Evolutionary conservation across 495 filamentous ascomycete species (phyloP), one percentile per base, ranked within the genome.

Genomic region (Penicillium macrosclerotiorum): DNA sequence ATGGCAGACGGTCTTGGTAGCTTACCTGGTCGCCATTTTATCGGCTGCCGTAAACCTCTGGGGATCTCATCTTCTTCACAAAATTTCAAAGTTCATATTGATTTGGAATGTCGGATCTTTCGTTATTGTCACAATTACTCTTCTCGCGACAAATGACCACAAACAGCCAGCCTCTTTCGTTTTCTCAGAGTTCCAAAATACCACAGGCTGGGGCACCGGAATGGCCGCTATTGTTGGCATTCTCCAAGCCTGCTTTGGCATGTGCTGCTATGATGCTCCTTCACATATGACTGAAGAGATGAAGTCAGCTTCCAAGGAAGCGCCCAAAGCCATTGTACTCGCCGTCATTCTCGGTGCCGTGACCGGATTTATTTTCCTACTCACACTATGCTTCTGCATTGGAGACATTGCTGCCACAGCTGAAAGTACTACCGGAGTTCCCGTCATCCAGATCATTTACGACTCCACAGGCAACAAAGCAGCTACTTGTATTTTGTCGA

Each of bases 161-260:
- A 80, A 79, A 50, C 74, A 82, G 37, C 53, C 72, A 1, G 67
- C 76, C 3, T 72, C 67, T 27, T 81, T 83, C 43, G 79, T 82
- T 11, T 81, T 81, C 59, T 43, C 51, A 2, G 69, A 79, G 11
- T 81, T 83, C 54, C 72, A 82, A 46, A 81, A 82, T 45, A 64
- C 69, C 32, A 74, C 77, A 1, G 79, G 79, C 17, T 80, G 77
- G 45, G 65, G 67, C 13, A 56, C 63, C 5, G 64, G 71, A 0
- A 80, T 79, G 61, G 66, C 73, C 8, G 73, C 72, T 0, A 72
- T 82, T 18, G 46, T 82, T 11, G 79, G 79, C n/a, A 66, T 80
- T 13, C 50, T 83, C 13, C 79, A 83, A 48, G 67, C 68, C 44
- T 74, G 69, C 5, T 81, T 83, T 45, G 78, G 78, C 13, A 80